Conservation (phyloP, 208 protist genomes). For the Jaenimonas drosophilae region DNA sequence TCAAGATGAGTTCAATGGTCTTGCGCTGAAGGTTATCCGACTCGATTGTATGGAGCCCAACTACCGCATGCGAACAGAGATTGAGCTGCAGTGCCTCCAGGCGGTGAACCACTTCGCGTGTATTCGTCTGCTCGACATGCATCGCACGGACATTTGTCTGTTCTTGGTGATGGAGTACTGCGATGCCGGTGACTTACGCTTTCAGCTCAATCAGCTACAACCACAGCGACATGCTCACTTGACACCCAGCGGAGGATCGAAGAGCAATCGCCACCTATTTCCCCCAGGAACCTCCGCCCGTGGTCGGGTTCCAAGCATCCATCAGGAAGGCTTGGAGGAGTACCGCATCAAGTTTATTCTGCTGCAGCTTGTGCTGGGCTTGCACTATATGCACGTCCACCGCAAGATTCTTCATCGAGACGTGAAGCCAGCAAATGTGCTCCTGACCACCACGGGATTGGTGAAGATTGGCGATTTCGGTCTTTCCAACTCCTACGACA, state of each 20-base stretch:
- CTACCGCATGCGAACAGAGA: constrained; percentile 10
- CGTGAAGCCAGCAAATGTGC: constrained; percentile 54
- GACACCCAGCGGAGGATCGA: too few relatives aligned
- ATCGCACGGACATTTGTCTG: constrained; percentile 11
- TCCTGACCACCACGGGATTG: constrained; percentile 32
- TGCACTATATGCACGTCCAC: constrained; percentile 51
- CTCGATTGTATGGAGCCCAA: constrained; percentile 1
- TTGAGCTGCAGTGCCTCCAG: constrained; percentile 23
- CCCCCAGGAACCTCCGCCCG: too few relatives aligned
- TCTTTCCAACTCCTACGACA: constrained; percentile 28
- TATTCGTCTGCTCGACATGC: constrained; percentile 17
- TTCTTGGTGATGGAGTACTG: constrained; percentile 49
- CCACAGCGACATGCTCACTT: too few relatives aligned
- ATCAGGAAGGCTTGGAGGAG: constrained; percentile 12
- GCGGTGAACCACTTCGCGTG: constrained; percentile 29
- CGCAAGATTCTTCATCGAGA: constrained; percentile 56
- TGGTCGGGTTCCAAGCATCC: too few relatives aligned
- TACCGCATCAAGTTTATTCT: constrained; percentile 19
- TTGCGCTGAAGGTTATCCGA: constrained; percentile 17
- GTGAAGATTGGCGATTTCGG: constrained; percentile 71
- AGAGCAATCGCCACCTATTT: too few relatives aligned
- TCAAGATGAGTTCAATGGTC: constrained; percentile 2
- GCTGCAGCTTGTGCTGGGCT: constrained; percentile 34
- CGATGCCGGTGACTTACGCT: constrained; percentile 30
- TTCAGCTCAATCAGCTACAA: constrained; percentile 12